Conservation (phyloP, 331 rosid species). For the Stylosanthes scabra region DNA sequence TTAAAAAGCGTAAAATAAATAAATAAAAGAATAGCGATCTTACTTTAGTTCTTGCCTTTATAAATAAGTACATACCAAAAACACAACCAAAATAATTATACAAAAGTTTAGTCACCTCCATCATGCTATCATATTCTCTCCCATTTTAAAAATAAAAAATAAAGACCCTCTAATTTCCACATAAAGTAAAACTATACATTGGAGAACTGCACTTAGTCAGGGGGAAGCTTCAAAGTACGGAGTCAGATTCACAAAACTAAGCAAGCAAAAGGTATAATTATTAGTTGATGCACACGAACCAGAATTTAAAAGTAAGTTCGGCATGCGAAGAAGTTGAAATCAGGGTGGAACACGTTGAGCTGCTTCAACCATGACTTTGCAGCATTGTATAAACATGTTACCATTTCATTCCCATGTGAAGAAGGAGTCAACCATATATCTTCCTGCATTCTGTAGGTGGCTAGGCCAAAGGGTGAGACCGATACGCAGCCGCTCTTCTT, state of each 20-base stretch:
- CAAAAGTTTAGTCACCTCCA: constrained; percentile 1
- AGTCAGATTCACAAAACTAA: constrained; percentile 12
- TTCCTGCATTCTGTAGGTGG: constrained; percentile 64
- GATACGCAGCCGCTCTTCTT: constrained; percentile 28
- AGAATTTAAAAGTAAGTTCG: constrained; percentile 38
- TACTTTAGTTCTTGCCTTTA: no score
- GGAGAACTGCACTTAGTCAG: constrained; percentile 10
- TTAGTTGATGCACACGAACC: constrained; percentile 15
- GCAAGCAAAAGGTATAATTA: not conserved
- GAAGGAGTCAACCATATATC: constrained; percentile 57
- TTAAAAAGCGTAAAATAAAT: no score
- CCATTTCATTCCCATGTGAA: constrained; percentile 35
- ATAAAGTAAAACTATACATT: constrained; percentile 8
- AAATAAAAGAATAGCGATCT: no score
- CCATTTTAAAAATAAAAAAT: not conserved
- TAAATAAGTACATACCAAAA: no score
- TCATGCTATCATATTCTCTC: not conserved
- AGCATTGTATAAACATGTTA: constrained; percentile 46
- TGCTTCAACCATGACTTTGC: constrained; percentile 87
- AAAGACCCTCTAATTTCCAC: constrained; percentile 10
- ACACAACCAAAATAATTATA: no score
- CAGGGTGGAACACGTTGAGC: constrained; percentile 60
- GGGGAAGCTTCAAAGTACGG: constrained; percentile 9
- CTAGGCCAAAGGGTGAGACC: constrained; percentile 69
- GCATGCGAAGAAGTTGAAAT: constrained; percentile 67